Base-by-base conservation (phyloP, 345 rosid genomes). In the Microthlaspi erraticum region DNA sequence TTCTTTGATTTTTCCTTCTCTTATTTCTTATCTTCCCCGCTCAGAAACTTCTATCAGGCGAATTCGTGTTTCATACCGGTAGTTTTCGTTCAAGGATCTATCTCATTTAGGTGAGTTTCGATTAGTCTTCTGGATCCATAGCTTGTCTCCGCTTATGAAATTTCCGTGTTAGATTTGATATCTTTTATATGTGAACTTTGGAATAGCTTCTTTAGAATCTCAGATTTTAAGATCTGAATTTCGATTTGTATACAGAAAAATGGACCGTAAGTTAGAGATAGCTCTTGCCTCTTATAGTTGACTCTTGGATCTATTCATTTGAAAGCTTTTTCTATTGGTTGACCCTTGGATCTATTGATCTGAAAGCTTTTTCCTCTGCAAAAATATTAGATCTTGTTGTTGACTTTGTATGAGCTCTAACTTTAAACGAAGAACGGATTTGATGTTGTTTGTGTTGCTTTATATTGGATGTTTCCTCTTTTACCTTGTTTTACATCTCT, bases 251-350 rank as follows among this genome's bases (percentile, higher is more conserved):
- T 51, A 8, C 43, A 37, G 11, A 7, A 37, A 48, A 41, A 17
- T 38, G 53, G 9, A 3, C 16, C 9, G 0, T 17, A 19, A 58
- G 12, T 46, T 56, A 6, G 50, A 37, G n/a, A 19, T 49, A n/a
- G 66, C 8, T 56, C 10, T 31, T 51, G 3, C 20, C 20, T 39
- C 20, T n/a, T 62, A 42, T 9, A 29, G 3, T 55, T n/a, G 51
- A 48, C 59, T 66, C 66, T 14, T 65, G 10, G 77, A 73, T 73
- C 72, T 73, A 2, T 72, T 20, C 32, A 63, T 54, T 33, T 61
- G 29, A 32, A 41, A 9, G 6, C 1, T 16, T 20, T 16, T 51
- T n/a, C n/a, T n/a, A n/a, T n/a, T n/a, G 36, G 3, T 55, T n/a
- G 51, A 48, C 59, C 58, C 66, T 14, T 65, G 10, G 77, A 73